Conservation (phyloP, 177 flowering plant species). For the Telopea speciosissima region DNA sequence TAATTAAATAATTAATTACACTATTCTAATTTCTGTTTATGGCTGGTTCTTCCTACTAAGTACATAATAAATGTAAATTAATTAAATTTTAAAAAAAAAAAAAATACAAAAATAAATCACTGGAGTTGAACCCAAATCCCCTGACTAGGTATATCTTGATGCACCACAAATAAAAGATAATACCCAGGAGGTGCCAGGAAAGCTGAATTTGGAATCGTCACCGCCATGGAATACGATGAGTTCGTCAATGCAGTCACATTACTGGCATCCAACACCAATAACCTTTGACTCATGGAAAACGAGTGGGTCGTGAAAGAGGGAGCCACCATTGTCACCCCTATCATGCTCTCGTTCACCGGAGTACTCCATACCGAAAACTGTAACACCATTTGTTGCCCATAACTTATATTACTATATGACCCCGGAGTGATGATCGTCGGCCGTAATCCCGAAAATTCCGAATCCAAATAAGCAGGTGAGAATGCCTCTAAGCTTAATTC, state of each 20-base stretch:
- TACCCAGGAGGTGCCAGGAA: constrained; percentile 68
- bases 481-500: constrained; percentile 76
- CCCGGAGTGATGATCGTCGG: constrained; percentile 44
- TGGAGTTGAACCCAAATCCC: constrained; percentile 67
- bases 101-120: constrained; percentile 6
- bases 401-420: constrained; percentile 24
- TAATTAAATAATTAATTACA: too few relatives aligned
- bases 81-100: too few relatives aligned
- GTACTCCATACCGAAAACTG: constrained; percentile 31
- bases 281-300: constrained; percentile 70
- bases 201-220: constrained; percentile 32
- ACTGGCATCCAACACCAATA: constrained; percentile 36
- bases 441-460: constrained; percentile 18
- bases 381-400: constrained; percentile 30
- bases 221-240: constrained; percentile 26
- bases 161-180: constrained; percentile 60
- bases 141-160: constrained; percentile 52
- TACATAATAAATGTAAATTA: too few relatives aligned
- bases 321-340: constrained; percentile 50
- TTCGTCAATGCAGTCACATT: constrained; percentile 11
- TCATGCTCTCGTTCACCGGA: background rate
- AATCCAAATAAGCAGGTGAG: constrained; percentile 53
- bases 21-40: too few relatives aligned
- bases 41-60: too few relatives aligned
- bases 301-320: constrained; percentile 55